These are phyloP conservation scores for Camptophora hylomeconis DNA, from an alignment of 2,329 filamentous ascomycete species.

Conservation along the genomic window DNA sequence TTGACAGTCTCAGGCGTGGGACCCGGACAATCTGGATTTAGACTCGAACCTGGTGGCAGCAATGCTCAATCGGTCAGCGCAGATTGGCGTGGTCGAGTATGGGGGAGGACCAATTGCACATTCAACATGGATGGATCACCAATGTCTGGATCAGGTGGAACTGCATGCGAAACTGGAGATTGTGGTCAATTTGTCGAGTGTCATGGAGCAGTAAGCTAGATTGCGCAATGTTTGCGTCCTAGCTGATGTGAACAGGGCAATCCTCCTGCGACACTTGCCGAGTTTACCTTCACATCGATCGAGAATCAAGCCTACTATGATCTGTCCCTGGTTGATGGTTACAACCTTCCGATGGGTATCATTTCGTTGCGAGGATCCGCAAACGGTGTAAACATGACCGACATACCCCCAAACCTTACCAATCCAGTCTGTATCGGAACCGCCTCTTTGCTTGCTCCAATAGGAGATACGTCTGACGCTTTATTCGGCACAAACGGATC, in stretches of 20 bases:
- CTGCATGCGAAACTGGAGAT: slow-evolving; percentile 61
- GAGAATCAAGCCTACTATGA: slow-evolving; percentile 63
- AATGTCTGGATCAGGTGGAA: slow-evolving; percentile 32
- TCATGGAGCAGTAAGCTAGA: slow-evolving; percentile 47
- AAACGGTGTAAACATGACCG: slow-evolving; percentile 44
- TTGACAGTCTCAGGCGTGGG: slow-evolving; percentile 59
- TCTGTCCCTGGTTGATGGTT: slow-evolving; percentile 73
- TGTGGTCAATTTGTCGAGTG: slow-evolving; percentile 60
- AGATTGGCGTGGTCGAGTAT: slow-evolving; percentile 70
- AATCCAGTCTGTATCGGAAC: slow-evolving; percentile 68
- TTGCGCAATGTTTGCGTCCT: not conserved
- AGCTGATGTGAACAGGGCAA: slow-evolving; percentile 41
- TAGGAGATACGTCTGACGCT: slow-evolving; percentile 39
- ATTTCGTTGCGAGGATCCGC: slow-evolving; percentile 31
- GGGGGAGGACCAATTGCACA: slow-evolving; percentile 74
- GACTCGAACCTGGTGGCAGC: slow-evolving; percentile 47
- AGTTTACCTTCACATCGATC: slow-evolving; percentile 57
- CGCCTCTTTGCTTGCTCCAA: slow-evolving; percentile 40
- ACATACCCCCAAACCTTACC: slow-evolving; percentile 61
- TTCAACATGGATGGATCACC: slow-evolving; percentile 53
- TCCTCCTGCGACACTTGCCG: slow-evolving; percentile 62
- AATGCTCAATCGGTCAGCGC: slow-evolving; percentile 50
- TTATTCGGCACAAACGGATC: slow-evolving; percentile 51
- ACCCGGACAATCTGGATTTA: slow-evolving; percentile 55
- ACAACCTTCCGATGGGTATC: slow-evolving; percentile 49